A percentile compares a stretch with the other conserved stretches of the same genome.
Evolutionary conservation across 2,329 filamentous ascomycete genomes (phyloP).

Genomic region (Ceratocystiopsis minuta): DNA sequence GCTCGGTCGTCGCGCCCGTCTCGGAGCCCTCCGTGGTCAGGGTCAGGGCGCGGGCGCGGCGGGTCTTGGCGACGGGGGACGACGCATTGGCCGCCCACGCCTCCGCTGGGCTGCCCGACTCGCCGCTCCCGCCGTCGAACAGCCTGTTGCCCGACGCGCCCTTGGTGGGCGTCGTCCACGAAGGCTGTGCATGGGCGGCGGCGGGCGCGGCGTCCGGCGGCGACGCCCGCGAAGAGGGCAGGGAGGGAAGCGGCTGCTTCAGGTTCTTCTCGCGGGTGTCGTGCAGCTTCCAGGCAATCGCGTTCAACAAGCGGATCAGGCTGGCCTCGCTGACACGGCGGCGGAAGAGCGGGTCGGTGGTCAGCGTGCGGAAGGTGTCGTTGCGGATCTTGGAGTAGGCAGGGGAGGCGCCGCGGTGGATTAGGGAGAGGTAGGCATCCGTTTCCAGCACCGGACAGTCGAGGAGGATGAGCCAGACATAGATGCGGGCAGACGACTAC

Average conservation of each 20-base stretch:
- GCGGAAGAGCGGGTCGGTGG: constrained; percentile 92
- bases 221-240: constrained; percentile 8
- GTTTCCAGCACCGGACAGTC: constrained; percentile 72
- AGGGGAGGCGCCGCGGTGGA: constrained; percentile 84
- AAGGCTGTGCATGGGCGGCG: constrained; percentile 5
- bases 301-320: constrained; percentile 83
- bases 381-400: constrained; percentile 96
- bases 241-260: constrained; percentile 1
- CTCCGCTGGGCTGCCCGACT: not conserved
- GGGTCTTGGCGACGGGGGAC: constrained; percentile 25
- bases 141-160: not conserved
- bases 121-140: no score
- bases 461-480: constrained; percentile 88
- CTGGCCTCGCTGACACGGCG: constrained; percentile 89
- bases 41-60: constrained; percentile 34
- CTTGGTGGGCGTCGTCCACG: not conserved
- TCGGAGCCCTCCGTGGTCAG: constrained; percentile 48
- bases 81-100: constrained; percentile 14
- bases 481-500: constrained; percentile 81
- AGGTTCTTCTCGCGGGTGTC: constrained; percentile 43
- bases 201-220: constrained; percentile 6
- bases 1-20: constrained; percentile 36
- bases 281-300: constrained; percentile 82
- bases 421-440: constrained; percentile 72
- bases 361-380: constrained; percentile 91